Evolutionary conservation across 2,329 filamentous ascomycete genomes (phyloP).

Genomic region (Colletotrichum trifolii): DNA sequence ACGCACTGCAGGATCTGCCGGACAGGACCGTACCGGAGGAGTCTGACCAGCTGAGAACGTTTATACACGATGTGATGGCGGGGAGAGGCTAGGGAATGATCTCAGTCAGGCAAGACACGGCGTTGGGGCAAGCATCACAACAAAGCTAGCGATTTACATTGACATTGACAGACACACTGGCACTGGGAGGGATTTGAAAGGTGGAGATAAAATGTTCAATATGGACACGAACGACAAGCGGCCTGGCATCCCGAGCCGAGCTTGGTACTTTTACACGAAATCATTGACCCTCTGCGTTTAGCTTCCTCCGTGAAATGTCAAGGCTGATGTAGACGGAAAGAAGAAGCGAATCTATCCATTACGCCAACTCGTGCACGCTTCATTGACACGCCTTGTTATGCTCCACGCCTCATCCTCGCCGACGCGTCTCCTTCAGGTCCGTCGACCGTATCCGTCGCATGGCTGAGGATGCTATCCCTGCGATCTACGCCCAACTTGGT

Average conservation of each 20-base stretch:
- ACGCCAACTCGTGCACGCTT: constrained; percentile 20
- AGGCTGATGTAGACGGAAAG: too few species aligned
- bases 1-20: constrained; percentile 55
- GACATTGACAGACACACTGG: not conserved
- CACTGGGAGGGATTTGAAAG: not conserved
- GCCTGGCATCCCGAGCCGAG: constrained; percentile 18
- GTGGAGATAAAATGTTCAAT: constrained; percentile 21
- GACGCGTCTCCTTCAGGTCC: constrained; percentile 44
- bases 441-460: constrained; percentile 42
- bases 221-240: constrained; percentile 31
- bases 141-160: not conserved
- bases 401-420: constrained; percentile 41
- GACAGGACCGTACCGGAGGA: constrained; percentile 64
- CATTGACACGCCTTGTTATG: not conserved
- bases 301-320: too few species aligned
- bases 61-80: constrained; percentile 54
- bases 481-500: constrained; percentile 46
- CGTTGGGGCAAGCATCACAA: constrained; percentile 12
- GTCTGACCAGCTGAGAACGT: constrained; percentile 57
- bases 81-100: constrained; percentile 34
- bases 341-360: constrained; percentile 29
- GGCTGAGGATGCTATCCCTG: constrained; percentile 55
- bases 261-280: constrained; percentile 31
- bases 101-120: not conserved
- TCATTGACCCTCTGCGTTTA: constrained; percentile 1